Evolutionary conservation across 1,284 basidiomycete genomes (phyloP), one percentile per base, ranked within the genome.

Genomic region (Ceratobasidium sp.): DNA sequence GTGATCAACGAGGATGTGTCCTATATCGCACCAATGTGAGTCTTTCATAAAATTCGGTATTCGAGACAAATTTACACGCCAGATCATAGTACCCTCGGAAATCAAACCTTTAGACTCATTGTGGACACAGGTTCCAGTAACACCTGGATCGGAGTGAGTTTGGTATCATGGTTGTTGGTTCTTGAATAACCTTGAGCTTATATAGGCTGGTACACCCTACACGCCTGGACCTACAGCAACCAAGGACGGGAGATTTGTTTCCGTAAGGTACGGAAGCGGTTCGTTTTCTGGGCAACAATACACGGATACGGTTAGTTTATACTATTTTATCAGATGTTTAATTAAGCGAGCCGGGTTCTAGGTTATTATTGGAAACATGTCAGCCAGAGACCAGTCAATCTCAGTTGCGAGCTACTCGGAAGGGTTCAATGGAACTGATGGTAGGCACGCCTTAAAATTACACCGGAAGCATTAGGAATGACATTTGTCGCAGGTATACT

Each of bases 101-200:
- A 69, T 22, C 74, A 74, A 9, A n/a, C 51, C 3, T 74, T 68
- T 49, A 68, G 51, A 29, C 63, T 76, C 11, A 66, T 76, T 48
- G 73, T 68, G 22, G 75, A 76, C 51, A 76, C 75, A 0, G 75
- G 74, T 27, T 66, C 62, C n/a, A 58, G 69, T 31, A 74, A 76
- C 39, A 76, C 73, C 48, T 76, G 75, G 75, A 46, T 74, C 31
- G 58, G 74, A 34, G 74, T 68, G n/a, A 68, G 64, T 48, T 34
- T 13, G 16, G n/a, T 6, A 24, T 16, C 46, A 14, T 34, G 43
- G 19, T 24, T 49, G 7, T 13, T 51, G 2, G 7, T 1, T 29
- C 5, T 13, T 48, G 19, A 49, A 19, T 37, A 9, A 37, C 6
- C 29, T 22, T 4, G 13, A 22, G 31, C 39, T n/a, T n/a, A 11